Evolutionary conservation across 2,329 filamentous ascomycete genomes (phyloP).

Genomic region (Botryotinia globosa): DNA sequence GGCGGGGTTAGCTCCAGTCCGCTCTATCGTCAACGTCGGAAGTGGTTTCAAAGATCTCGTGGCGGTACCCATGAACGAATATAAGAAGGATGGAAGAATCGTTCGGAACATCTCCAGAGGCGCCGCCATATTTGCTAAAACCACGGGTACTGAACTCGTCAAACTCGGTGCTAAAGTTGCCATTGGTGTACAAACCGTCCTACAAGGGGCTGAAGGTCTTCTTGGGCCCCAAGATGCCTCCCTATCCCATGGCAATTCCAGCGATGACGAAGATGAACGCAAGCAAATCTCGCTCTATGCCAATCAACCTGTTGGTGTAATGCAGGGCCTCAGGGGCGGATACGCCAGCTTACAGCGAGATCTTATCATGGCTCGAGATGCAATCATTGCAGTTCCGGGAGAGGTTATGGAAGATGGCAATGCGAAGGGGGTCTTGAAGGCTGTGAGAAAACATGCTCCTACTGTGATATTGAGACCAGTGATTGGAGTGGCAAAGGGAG

Average conservation of each 20-base stretch:
- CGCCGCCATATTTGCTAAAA: slow-evolving; percentile 83
- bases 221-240: slow-evolving; percentile 48
- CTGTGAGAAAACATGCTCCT: slow-evolving; percentile 78
- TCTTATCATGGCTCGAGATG: slow-evolving; percentile 80
- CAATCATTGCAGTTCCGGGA: slow-evolving; percentile 89
- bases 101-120: slow-evolving; percentile 91
- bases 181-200: slow-evolving; percentile 88
- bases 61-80: slow-evolving; percentile 86
- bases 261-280: slow-evolving; percentile 65
- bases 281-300: slow-evolving; percentile 89
- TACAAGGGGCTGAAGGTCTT: slow-evolving; percentile 84
- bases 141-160: slow-evolving; percentile 90
- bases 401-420: slow-evolving; percentile 85
- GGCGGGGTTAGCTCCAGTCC: slow-evolving; percentile 84
- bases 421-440: slow-evolving; percentile 75
- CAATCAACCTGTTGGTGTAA: slow-evolving; percentile 85
- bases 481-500: slow-evolving; percentile 83
- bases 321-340: slow-evolving; percentile 80
- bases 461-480: slow-evolving; percentile 89
- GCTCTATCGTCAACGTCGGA: slow-evolving; percentile 86
- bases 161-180: slow-evolving; percentile 92
- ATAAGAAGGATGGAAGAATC: slow-evolving; percentile 88
- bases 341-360: slow-evolving; percentile 82
- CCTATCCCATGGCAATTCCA: slow-evolving; percentile 46
- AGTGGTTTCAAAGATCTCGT: slow-evolving; percentile 83